Evolutionary conservation across 352 stramenopile genomes (phyloP).

Genomic region (Pythium apleroticum): DNA sequence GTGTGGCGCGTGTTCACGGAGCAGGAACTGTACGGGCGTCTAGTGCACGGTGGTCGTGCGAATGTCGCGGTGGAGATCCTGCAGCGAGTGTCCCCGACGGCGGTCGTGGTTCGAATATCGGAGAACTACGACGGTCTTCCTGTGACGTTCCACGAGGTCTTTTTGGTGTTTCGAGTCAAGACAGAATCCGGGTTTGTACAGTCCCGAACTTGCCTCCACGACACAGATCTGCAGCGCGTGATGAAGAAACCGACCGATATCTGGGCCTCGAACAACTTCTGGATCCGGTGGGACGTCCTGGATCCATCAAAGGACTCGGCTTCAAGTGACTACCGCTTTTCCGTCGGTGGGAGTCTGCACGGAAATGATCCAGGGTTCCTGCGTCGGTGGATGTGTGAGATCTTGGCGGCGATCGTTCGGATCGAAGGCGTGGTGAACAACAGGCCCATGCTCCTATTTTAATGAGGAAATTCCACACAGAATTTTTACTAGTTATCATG

Average conservation of each 20-base stretch:
- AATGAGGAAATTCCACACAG: background rate
- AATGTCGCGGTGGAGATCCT: background rate
- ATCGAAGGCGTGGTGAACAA: background rate
- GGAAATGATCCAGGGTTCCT: slow-evolving; percentile 1
- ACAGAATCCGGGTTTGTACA: background rate
- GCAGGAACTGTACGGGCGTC: background rate
- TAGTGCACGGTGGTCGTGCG: background rate
- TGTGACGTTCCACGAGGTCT: background rate
- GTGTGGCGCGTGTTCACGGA: slow-evolving; percentile 14
- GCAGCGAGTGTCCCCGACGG: background rate
- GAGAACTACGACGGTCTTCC: slow-evolving; percentile 1
- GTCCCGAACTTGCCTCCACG: background rate
- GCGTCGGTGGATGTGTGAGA: background rate
- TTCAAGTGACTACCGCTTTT: background rate
- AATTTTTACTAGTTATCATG: background rate
- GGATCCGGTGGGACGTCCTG: background rate
- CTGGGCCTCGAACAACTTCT: slow-evolving; percentile 1
- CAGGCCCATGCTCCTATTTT: background rate
- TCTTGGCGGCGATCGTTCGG: background rate
- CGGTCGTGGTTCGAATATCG: background rate
- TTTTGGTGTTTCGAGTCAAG: background rate
- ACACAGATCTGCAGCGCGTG: background rate
- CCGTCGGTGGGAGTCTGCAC: background rate
- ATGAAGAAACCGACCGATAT: background rate
- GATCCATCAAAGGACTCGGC: background rate